phyloP scores from a whole-genome alignment of 371 early-diverging fungal genomes.

The Enteropsectra breve region DNA sequence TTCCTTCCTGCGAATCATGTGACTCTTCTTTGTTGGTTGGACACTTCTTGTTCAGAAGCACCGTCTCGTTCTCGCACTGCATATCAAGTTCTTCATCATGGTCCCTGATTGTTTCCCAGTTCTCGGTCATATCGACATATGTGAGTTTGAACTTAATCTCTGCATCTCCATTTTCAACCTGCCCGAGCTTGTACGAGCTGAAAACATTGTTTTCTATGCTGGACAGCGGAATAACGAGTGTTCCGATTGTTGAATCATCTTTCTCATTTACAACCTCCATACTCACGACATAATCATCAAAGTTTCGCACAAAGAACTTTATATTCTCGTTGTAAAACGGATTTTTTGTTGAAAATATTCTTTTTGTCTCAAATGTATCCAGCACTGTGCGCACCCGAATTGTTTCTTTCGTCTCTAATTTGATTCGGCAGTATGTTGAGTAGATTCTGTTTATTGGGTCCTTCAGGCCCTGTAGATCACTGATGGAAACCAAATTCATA shows the following conservation, averaged over 20 bases:
- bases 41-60: not conserved
- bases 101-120: not conserved
- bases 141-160: conserved; percentile 36
- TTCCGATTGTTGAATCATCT: conserved; percentile 38
- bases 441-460: conserved; percentile 30
- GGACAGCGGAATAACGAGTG: conserved; percentile 34
- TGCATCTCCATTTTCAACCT: conserved; percentile 43
- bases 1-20: not conserved
- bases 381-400: conserved; percentile 32
- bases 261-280: conserved; percentile 46
- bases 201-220: conserved; percentile 29
- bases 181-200: conserved; percentile 43
- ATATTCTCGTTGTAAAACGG: conserved; percentile 56
- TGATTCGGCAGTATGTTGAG: conserved; percentile 42
- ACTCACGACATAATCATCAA: conserved; percentile 43
- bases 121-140: conserved; percentile 39
- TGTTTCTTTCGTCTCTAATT: conserved; percentile 17
- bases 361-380: conserved; percentile 49
- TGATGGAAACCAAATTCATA: conserved; percentile 48
- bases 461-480: conserved; percentile 47
- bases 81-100: not conserved
- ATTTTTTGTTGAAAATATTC: conserved; percentile 45
- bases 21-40: not conserved
- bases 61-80: not conserved
- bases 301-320: conserved; percentile 52